Evolutionary conservation across 1,284 basidiomycete species (phyloP), one percentile per base, ranked within the genome.

Genomic region (Rhodofomes roseus): DNA sequence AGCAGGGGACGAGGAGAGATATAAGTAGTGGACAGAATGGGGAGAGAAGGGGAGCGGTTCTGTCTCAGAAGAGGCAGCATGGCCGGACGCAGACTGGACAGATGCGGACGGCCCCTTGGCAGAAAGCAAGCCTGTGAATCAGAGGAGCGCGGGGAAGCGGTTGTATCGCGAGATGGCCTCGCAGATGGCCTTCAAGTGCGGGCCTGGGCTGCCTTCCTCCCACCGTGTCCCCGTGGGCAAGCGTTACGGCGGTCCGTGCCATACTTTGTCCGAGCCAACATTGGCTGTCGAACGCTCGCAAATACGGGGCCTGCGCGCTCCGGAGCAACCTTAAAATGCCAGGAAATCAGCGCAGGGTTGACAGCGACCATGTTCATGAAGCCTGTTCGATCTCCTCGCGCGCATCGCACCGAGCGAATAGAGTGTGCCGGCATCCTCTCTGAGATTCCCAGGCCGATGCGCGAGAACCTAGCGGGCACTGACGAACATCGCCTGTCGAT

Each of bases 31-130:
- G 18, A 23, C 25, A 29, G 22, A 16, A 48, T 18, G 46, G 46
- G 46, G 44, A 22, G 44, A 27, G 46, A 48, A 48, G 25, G 46
- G 25, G 46, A 48, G 46, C 25, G 46, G 46, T 48, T 48, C 46
- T 48, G 46, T 48, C 46, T 20, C 36, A 25, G 50, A 37, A 52
- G 50, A 37, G 27, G 50, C 50, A 52, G 31, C 31, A 52, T 36
- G 50, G 50, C 31, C 50, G 50, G 34, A 37, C 50, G 50, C 31
- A 37, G 50, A 52, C 31, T 36, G 50, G 50, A 52, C 50, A 52
- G 50, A 37, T 52, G 31, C 29, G 34, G 50, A 52, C 31, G 31
- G 31, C n/a, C 50, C 48, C 50, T 52, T 52, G 50, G 50, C 50
- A 37, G n/a, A 37, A 52, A 52, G 31, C 29, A 52, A 48, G 46